These are phyloP conservation scores for Crinitomyces ghanaensis DNA, from an alignment of 805 yeast genomes.

Conservation along the genomic window DNA sequence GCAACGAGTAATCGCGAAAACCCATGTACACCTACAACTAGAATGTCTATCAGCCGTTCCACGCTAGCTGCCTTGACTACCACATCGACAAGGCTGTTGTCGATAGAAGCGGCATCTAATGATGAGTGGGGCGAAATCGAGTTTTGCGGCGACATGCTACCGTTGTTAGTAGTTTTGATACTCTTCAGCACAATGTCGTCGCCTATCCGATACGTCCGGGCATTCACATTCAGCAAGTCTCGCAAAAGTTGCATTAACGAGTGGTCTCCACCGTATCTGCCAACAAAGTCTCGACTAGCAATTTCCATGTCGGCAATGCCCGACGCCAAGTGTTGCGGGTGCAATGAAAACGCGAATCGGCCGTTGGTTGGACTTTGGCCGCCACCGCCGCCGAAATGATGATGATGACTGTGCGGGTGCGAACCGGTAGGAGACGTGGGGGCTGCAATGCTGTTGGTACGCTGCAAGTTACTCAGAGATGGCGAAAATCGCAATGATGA, in stretches of 20 bases:
- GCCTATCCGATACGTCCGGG: conserved; percentile 43
- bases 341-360: too few relatives aligned
- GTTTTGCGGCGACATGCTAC: conserved; percentile 29
- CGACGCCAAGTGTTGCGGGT: too few relatives aligned
- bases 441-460: neutral
- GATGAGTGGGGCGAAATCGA: conserved; percentile 6
- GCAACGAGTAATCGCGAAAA: conserved; percentile 31
- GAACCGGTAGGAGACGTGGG: conserved; percentile 11
- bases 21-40: conserved; percentile 59
- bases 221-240: conserved; percentile 53
- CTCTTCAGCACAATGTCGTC: conserved; percentile 52
- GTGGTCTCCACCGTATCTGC: conserved; percentile 29
- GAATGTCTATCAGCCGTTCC: conserved; percentile 66
- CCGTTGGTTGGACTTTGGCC: conserved; percentile 11
- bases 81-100: conserved; percentile 23
- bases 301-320: conserved; percentile 37
- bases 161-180: conserved; percentile 25
- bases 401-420: conserved; percentile 26
- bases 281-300: conserved; percentile 26
- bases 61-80: conserved; percentile 59
- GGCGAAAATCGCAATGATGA: neutral
- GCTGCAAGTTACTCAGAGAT: neutral
- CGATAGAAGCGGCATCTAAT: conserved; percentile 1
- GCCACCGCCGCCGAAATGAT: conserved; percentile 28
- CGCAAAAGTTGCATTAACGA: conserved; percentile 43